These are phyloP conservation scores for Harringtonia lauricola DNA, from an alignment of 2,329 filamentous ascomycete species.

Conservation along the genomic window DNA sequence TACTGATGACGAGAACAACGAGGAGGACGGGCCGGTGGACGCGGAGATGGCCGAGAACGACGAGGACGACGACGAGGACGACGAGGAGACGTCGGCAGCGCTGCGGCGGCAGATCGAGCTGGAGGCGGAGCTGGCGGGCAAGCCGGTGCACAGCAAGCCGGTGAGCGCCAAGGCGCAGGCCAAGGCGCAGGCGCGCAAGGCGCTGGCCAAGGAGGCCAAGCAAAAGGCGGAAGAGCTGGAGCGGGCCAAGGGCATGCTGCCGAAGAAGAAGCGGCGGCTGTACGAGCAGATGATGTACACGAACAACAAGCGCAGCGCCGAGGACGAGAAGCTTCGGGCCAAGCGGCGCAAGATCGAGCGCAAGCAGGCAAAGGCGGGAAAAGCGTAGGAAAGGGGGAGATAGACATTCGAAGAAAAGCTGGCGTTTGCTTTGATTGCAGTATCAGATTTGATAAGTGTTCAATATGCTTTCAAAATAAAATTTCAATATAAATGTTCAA, in stretches of 20 bases:
- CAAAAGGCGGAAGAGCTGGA: conserved; percentile 81
- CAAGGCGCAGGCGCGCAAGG: conserved; percentile 61
- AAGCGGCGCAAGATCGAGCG: conserved; percentile 90
- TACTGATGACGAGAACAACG: conserved; percentile 28
- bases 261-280: conserved; percentile 93
- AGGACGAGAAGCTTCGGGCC: conserved; percentile 73
- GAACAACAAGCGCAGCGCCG: conserved; percentile 85
- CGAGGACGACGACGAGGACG: conserved; percentile 33
- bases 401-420: no score
- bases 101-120: conserved; percentile 77
- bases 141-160: conserved; percentile 30
- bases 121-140: conserved; percentile 80
- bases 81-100: conserved; percentile 50
- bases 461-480: no score
- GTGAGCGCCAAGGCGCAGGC: conserved; percentile 42
- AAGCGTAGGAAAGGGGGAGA: conserved; percentile 12
- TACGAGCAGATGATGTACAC: conserved; percentile 96
- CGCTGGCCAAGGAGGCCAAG: conserved; percentile 57
- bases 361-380: conserved; percentile 31
- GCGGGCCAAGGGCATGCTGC: conserved; percentile 95
- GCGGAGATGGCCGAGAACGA: conserved; percentile 23
- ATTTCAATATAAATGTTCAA: no score
- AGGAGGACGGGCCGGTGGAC: conserved; percentile 33
- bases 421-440: no score
- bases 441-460: no score